These are phyloP conservation scores for Omphalea diandra DNA, from an alignment of 441 rosid genomes.

Conservation along the genomic window DNA sequence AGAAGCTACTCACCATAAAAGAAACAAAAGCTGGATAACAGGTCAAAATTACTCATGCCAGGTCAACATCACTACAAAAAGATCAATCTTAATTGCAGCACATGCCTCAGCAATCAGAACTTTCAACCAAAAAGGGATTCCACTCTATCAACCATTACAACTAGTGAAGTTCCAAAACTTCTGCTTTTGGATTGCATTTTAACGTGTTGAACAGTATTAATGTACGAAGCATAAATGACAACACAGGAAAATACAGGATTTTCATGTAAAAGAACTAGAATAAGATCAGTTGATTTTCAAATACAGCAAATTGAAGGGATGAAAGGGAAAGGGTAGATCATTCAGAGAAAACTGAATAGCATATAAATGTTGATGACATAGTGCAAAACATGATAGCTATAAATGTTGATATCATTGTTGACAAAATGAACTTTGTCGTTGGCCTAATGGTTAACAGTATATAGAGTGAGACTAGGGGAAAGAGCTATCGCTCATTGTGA, in stretches of 20 bases:
- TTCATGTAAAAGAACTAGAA: neutral
- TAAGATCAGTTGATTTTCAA: neutral
- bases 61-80: neutral
- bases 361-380: neutral
- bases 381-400: neutral
- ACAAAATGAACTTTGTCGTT: neutral
- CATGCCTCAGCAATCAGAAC: neutral
- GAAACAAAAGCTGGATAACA: neutral
- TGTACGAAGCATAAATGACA: neutral
- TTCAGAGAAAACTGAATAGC: conserved; percentile 1
- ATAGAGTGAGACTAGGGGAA: too few relatives aligned
- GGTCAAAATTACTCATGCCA: neutral
- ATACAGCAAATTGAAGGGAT: neutral
- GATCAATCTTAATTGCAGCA: neutral
- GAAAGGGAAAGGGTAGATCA: neutral
- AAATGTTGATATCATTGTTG: too few relatives aligned
- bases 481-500: neutral
- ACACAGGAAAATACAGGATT: neutral
- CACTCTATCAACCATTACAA: too few relatives aligned
- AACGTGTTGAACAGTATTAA: neutral
- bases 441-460: neutral
- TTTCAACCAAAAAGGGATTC: neutral
- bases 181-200: neutral
- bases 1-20: neutral
- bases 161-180: neutral